A percentile compares a stretch with the other conserved stretches of the same genome.
Conservation (phyloP, 306 rosid genomes). For the Glycine soja region DNA sequence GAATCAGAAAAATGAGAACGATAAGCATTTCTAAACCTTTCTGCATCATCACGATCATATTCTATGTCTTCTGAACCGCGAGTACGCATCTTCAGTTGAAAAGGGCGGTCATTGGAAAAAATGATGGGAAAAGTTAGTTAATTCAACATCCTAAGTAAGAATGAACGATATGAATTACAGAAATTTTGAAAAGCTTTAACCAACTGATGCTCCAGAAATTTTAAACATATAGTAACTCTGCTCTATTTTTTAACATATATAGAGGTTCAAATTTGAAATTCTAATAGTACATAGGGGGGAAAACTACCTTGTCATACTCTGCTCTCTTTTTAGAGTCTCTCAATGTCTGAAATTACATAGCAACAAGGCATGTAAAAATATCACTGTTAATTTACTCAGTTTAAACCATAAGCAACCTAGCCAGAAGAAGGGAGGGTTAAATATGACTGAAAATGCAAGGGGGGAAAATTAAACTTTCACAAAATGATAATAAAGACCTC, state of each 20-base stretch:
- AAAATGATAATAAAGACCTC: conserved; percentile 62
- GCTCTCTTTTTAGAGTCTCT: conserved; percentile 82
- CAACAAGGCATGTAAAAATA: background rate
- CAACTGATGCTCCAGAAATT: conserved; percentile 25
- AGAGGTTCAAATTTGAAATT: background rate
- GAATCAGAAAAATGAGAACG: conserved; percentile 83
- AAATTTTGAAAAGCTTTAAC: conserved; percentile 38
- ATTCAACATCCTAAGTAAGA: conserved; percentile 29
- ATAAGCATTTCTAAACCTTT: conserved; percentile 64
- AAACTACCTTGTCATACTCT: conserved; percentile 69
- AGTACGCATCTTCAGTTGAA: conserved; percentile 55
- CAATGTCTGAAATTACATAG: conserved; percentile 68
- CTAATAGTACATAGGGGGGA: conserved; percentile 10
- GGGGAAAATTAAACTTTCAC: conserved; percentile 7
- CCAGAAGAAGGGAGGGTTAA: conserved; percentile 21
- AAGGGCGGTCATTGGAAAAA: conserved; percentile 39
- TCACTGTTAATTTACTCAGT: conserved; percentile 33
- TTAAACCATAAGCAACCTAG: conserved; percentile 20
- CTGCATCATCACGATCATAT: conserved; percentile 59
- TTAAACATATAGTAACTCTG: background rate
- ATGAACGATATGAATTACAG: conserved; percentile 33
- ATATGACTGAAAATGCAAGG: background rate
- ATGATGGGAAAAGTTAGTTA: conserved; percentile 36
- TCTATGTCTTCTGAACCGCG: conserved; percentile 59
- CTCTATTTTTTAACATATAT: too few species aligned